Base-by-base conservation (phyloP, 805 yeast genomes). In the Cyberlindnera bimundalis region DNA sequence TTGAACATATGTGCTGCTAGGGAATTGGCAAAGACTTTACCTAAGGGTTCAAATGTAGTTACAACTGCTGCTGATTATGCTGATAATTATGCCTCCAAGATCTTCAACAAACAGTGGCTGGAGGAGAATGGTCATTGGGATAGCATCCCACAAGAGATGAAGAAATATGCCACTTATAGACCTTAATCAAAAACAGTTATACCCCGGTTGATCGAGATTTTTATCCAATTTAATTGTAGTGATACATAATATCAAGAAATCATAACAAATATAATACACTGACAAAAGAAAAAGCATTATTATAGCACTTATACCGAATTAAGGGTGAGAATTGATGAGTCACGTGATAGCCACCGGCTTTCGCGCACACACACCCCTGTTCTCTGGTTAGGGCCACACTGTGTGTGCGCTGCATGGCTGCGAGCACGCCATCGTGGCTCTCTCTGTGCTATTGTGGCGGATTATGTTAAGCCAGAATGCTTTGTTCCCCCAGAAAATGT, bases 31-130 rank as follows among this genome's bases (percentile, higher is more conserved):
- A 23, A 38, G 19, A 30, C 50, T 10, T 35, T 55, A 12, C 59
- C 59, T n/a, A 43, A 47, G 32, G 59, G 55, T 2, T 53, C 59
- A 2, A 48, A 42, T 10, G 52, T 55, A 5, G 58, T 55, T 7
- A 55, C 59, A 0, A 47, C 54, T 1, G 53, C 48, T 17, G 58
- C 58, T 6, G 59, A 55, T 30, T 23, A 35, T 5, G 39, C 52
- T 13, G 48, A 46, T n/a, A 43, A 52, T 32, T 55, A 55, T 35
- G 52, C 53, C 6, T 48, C 53, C 6, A 55, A 48, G 43, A 36
- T 52, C 8, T 50, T 53, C 36, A 53, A 47, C 39, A 37, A 40
- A 35, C 29, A 35, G 6, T 55, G 51, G 50, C 34, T 55, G 6
- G 11, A 33, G 9, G 53, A 52, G 17, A 33, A 50, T 6, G 51